These are phyloP conservation scores for Ceratocystis destructans DNA, from an alignment of 2,329 filamentous ascomycete species.

Conservation along the genomic window DNA sequence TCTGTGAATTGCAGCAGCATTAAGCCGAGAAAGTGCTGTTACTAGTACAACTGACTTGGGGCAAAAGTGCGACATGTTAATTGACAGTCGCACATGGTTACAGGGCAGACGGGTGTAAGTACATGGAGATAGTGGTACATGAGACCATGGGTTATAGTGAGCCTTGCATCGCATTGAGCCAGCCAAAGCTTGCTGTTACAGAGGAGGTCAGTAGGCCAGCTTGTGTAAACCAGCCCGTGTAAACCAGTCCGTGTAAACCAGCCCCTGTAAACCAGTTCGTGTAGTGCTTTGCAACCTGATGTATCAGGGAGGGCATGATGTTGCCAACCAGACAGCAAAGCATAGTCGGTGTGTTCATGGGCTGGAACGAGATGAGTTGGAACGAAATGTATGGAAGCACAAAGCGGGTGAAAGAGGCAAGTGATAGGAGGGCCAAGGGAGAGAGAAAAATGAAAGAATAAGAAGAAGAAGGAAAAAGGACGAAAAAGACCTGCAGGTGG, in stretches of 20 bases:
- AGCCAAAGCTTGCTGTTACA: neutral
- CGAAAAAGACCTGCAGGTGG: neutral
- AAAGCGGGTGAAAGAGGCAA: neutral
- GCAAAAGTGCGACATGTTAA: neutral
- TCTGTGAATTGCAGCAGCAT: neutral
- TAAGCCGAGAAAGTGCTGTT: neutral
- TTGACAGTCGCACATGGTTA: conserved; percentile 1
- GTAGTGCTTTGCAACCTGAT: neutral
- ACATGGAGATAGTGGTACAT: neutral
- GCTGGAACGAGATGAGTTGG: neutral
- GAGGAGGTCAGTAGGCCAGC: neutral
- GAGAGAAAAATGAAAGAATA: neutral
- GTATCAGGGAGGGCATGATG: neutral
- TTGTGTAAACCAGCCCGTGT: too few species aligned
- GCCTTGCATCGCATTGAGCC: neutral
- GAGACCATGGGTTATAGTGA: neutral
- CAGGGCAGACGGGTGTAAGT: neutral
- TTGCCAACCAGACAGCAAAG: neutral
- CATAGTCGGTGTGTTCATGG: neutral
- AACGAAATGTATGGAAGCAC: neutral
- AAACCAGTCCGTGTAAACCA: neutral
- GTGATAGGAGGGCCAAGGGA: too few species aligned
- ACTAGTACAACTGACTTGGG: conserved; percentile 2
- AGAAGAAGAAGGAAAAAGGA: neutral
- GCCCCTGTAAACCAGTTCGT: too few species aligned